phyloP scores from a whole-genome alignment of 805 yeast genomes.

The Starmerella potacharoeniae region DNA sequence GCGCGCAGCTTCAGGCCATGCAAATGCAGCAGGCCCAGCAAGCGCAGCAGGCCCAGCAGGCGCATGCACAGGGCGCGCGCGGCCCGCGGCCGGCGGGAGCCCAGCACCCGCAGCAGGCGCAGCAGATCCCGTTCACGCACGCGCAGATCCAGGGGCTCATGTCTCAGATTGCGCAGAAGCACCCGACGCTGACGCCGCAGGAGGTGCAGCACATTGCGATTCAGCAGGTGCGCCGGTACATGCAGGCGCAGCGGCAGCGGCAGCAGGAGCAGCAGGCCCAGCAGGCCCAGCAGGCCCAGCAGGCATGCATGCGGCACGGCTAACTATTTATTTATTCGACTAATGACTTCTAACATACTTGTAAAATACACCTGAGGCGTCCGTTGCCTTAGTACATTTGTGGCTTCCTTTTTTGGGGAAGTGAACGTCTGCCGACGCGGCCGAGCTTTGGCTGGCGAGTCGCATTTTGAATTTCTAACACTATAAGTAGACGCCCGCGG shows the following conservation, averaged over 20 bases:
- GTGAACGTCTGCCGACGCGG: no score
- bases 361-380: no score
- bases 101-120: constrained; percentile 13
- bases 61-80: constrained; percentile 5
- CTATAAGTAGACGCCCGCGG: no score
- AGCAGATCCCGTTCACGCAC: constrained; percentile 11
- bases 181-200: constrained; percentile 20
- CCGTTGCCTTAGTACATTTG: no score
- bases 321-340: neutral
- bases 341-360: no score
- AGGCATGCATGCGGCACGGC: constrained; percentile 7
- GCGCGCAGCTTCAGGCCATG: constrained; percentile 7
- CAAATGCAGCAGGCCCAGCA: constrained; percentile 6
- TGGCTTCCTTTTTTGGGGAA: no score
- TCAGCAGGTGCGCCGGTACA: constrained; percentile 20
- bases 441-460: no score
- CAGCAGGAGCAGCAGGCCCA: constrained; percentile 8
- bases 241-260: constrained; percentile 13
- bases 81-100: neutral
- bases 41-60: constrained; percentile 11
- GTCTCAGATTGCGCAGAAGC: constrained; percentile 17
- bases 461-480: no score
- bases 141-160: constrained; percentile 21
- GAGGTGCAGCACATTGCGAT: constrained; percentile 22
- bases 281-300: constrained; percentile 4